phyloP scores from a whole-genome alignment of 2,329 filamentous ascomycete genomes.

The Aspergillus thermomutatus region DNA sequence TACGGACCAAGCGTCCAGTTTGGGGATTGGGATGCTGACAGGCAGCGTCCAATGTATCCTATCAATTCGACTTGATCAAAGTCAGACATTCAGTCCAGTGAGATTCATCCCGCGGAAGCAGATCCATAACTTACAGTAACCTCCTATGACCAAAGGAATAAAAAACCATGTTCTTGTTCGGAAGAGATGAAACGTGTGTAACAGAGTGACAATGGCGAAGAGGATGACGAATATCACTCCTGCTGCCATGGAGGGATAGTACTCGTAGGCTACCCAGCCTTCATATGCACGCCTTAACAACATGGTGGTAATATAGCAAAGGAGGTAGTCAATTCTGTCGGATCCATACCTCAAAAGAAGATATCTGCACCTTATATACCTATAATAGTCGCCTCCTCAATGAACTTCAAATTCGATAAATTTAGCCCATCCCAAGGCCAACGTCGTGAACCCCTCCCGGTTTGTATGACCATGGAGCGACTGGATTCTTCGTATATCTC shows the following conservation, averaged over 20 bases:
- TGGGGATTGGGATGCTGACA: conserved; percentile 37
- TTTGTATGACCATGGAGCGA: neutral
- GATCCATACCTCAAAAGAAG: neutral
- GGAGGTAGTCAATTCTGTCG: neutral
- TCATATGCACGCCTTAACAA: neutral
- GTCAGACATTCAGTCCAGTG: neutral
- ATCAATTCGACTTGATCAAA: conserved; percentile 45
- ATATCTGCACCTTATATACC: neutral
- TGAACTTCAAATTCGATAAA: neutral
- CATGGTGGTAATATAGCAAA: neutral
- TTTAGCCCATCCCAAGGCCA: neutral
- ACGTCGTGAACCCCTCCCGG: neutral
- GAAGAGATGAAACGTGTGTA: conserved; percentile 23
- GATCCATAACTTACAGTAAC: conserved; percentile 29
- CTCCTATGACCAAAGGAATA: conserved; percentile 31
- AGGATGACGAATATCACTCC: conserved; percentile 21
- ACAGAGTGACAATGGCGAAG: conserved; percentile 15
- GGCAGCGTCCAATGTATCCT: conserved; percentile 50
- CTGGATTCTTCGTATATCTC: conserved; percentile 15
- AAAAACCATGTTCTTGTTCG: conserved; percentile 25
- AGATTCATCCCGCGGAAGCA: neutral
- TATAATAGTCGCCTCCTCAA: neutral
- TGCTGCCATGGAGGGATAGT: conserved; percentile 23
- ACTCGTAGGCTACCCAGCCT: conserved; percentile 17
- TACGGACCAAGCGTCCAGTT: conserved; percentile 24